These are phyloP conservation scores for Penicillium egyptiacum DNA, from an alignment of 495 filamentous ascomycete species.

Conservation along the genomic window DNA sequence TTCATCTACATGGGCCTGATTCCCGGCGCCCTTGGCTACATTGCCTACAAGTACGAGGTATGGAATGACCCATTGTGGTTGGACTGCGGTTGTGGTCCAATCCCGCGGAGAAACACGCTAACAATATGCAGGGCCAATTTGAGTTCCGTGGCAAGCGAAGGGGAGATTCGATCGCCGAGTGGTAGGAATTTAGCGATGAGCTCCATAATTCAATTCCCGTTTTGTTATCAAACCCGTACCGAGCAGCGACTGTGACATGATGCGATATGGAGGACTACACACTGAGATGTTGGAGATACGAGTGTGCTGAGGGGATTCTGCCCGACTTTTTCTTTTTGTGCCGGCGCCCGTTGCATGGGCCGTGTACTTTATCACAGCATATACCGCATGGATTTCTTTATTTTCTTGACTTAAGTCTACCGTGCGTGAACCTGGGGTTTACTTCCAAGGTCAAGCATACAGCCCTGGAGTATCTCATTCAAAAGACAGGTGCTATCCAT, in stretches of 20 bases:
- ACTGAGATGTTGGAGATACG: background rate
- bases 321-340: conserved; percentile 17
- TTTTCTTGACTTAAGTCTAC: conserved; percentile 11
- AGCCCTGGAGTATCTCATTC: background rate
- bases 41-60: conserved; percentile 81
- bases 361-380: conserved; percentile 43
- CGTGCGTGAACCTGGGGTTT: background rate
- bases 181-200: conserved; percentile 39
- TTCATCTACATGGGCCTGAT: conserved; percentile 71
- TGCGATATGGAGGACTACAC: conserved; percentile 1
- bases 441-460: background rate
- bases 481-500: background rate
- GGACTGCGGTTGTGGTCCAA: background rate
- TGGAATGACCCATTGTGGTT: conserved; percentile 33
- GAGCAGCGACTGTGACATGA: conserved; percentile 4
- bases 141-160: conserved; percentile 83
- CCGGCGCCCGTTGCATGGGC: conserved; percentile 21
- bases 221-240: background rate
- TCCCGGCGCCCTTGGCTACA: conserved; percentile 63
- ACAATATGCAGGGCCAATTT: conserved; percentile 70
- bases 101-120: conserved; percentile 13
- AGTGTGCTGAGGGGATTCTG: background rate
- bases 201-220: background rate
- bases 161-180: conserved; percentile 78
- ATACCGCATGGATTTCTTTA: conserved; percentile 38